phyloP scores from a whole-genome alignment of 2,329 filamentous ascomycete species.

The Graphiopsis chlorocephala region DNA sequence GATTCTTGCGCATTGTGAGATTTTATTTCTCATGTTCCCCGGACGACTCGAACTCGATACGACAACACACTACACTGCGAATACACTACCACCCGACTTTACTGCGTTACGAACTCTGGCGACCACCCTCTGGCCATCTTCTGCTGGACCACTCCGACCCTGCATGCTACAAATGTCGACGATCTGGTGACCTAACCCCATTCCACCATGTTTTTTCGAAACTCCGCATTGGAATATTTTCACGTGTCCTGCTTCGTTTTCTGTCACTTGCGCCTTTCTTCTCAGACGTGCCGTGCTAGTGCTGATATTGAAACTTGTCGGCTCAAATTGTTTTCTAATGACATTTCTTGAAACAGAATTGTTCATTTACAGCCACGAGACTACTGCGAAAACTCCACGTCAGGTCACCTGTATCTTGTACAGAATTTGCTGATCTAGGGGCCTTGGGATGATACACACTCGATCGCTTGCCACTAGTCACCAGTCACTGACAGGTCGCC shows the following conservation, averaged over 20 bases:
- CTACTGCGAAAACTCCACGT: neutral
- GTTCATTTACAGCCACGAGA: neutral
- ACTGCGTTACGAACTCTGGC: neutral
- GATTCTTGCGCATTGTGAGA: conserved; percentile 5
- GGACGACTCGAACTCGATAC: neutral
- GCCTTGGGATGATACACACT: neutral
- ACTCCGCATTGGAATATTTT: neutral
- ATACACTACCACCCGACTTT: neutral
- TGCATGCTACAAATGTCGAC: neutral
- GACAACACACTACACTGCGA: neutral
- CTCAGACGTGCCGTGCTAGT: neutral
- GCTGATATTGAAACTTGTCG: neutral
- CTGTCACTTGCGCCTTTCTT: neutral
- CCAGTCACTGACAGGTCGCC: neutral
- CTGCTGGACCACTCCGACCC: neutral
- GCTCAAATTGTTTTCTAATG: neutral
- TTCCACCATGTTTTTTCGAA: neutral
- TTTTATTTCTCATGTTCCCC: neutral
- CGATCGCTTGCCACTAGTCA: neutral
- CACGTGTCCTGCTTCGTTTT: neutral
- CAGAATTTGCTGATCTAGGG: neutral
- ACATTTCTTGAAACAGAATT: neutral
- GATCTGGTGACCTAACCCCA: neutral
- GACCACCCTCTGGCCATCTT: neutral
- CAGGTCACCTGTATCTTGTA: neutral